A percentile compares a stretch with the other conserved stretches of the same genome.
These are phyloP conservation scores for Cutaneotrichosporon mucoides DNA, from an alignment of 1,284 basidiomycete species.

Conservation along the genomic window DNA sequence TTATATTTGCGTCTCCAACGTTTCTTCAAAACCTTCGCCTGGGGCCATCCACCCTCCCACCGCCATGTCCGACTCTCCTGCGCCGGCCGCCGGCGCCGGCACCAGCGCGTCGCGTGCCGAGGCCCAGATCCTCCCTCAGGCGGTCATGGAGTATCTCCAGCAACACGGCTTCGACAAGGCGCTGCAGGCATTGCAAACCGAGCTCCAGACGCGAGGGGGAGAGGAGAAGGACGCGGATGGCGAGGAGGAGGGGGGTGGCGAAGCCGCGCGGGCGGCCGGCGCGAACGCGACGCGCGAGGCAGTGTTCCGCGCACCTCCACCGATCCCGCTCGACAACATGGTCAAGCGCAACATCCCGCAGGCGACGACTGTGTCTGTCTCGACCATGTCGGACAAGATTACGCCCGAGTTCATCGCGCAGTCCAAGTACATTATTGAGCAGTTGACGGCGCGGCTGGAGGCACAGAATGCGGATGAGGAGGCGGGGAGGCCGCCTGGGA, in stretches of 20 bases:
- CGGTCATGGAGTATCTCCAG: constrained; percentile 79
- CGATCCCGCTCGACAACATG: constrained; percentile 39
- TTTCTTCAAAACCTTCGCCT: neutral
- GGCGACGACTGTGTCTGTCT: constrained; percentile 47
- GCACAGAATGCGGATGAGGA: constrained; percentile 69
- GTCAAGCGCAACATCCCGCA: constrained; percentile 54
- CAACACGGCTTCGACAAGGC: constrained; percentile 73
- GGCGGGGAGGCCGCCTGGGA: constrained; percentile 60
- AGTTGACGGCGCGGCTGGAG: constrained; percentile 52
- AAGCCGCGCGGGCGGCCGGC: constrained; percentile 23
- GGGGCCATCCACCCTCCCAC: constrained; percentile 8
- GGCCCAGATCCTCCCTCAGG: constrained; percentile 47
- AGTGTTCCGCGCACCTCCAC: constrained; percentile 38
- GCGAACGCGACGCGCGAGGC: constrained; percentile 32
- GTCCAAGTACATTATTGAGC: constrained; percentile 46
- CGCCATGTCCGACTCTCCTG: constrained; percentile 33
- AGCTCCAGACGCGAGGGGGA: constrained; percentile 54
- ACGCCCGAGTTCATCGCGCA: constrained; percentile 49
- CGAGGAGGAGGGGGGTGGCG: constrained; percentile 23
- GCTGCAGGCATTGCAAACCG: constrained; percentile 67
- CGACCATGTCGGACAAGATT: constrained; percentile 40
- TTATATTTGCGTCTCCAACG: no score
- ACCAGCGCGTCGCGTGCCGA: constrained; percentile 23
- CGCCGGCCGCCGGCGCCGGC: constrained; percentile 27
- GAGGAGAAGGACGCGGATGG: constrained; percentile 53